Evolutionary conservation across 2,329 filamentous ascomycete genomes (phyloP), one percentile per base, ranked within the genome.

Genomic region (Coniochaeta pulveracea): DNA sequence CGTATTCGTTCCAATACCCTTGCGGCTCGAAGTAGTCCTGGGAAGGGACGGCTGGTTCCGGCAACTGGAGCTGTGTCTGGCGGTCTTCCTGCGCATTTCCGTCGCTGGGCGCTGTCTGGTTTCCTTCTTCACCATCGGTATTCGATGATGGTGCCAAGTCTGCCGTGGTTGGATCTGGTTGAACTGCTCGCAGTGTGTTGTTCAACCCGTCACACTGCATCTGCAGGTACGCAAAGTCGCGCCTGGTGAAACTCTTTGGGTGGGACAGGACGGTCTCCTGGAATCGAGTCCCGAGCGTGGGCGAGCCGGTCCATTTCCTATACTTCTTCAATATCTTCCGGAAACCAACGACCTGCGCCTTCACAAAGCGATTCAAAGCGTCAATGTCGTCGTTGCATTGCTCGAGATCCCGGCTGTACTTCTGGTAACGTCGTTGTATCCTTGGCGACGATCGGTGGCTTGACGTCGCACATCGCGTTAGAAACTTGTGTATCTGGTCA

Each of bases 311-410:
- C 85, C 85, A 91, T 68, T 86, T 88, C 68, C 66, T 71, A 57
- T 91, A 89, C 51, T 93, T 93, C 53, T 89, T 91, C 21, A 88
- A 61, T 23, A 93, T 78, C 57, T 93, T 93, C 35, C 74, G 72
- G 46, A 93, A 88, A 4, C 80, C 85, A 4, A 79, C 72, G 8
- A 77, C 66, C 50, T 93, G 85, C 3, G 80, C 80, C 38, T 71
- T 67, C 41, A 79, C 72, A 46, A 89, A 93, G 26, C 83, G 74
- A 22, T 73, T 69, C 5, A 91, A 63, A 4, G 72, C 71, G 34
- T 72, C 69, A 34, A 85, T 75, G 41, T 91, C 84, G 42, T 84
- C 72, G 28, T 77, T 76, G 41, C 80, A 82, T 34, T 61, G 59
- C 25, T 69, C 51, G 3, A 71, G 48, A 12, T 68, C 61, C 12